Conservation (phyloP, 208 protist species). For the Acanthamoeba lenticulata region DNA sequence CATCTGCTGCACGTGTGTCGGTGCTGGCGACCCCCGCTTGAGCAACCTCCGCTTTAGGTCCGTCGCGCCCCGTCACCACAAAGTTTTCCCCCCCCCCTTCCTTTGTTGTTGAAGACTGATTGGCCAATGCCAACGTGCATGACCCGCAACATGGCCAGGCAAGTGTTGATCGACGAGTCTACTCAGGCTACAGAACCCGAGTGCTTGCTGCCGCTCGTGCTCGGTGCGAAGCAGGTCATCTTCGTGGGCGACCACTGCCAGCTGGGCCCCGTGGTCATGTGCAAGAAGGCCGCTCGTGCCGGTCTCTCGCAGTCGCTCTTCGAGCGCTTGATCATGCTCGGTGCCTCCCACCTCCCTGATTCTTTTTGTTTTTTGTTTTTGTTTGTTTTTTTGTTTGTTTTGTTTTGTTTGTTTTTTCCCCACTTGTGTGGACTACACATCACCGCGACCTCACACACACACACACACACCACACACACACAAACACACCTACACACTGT, state of each 20-base stretch:
- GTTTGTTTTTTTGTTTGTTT: too few relatives aligned
- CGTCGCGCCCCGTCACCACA: too few relatives aligned
- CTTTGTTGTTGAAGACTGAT: background rate
- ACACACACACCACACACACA: too few relatives aligned
- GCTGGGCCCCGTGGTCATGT: constrained; percentile 96
- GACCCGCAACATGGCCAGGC: background rate
- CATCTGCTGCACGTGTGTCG: constrained; percentile 96
- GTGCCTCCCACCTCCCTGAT: background rate
- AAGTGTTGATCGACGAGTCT: constrained; percentile 97
- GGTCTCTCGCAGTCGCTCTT: constrained; percentile 95
- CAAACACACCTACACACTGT: background rate
- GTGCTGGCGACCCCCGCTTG: constrained; percentile 92
- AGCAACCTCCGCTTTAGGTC: constrained; percentile 88
- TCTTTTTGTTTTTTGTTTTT: too few relatives aligned
- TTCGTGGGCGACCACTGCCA: constrained; percentile 97
- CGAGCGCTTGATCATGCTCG: constrained; percentile 94
- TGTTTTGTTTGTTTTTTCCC: too few relatives aligned
- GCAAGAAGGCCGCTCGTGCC: constrained; percentile 91
- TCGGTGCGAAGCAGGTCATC: constrained; percentile 93
- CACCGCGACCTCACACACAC: too few relatives aligned
- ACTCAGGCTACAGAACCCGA: constrained; percentile 97
- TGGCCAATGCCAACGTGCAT: background rate
- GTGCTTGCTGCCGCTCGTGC: constrained; percentile 95
- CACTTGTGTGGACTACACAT: too few relatives aligned
- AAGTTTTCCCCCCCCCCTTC: background rate